A percentile compares a stretch with the other conserved stretches of the same genome.
Evolutionary conservation across 148 eudicot species (phyloP).

Genomic region (Amaranthus palmeri): DNA sequence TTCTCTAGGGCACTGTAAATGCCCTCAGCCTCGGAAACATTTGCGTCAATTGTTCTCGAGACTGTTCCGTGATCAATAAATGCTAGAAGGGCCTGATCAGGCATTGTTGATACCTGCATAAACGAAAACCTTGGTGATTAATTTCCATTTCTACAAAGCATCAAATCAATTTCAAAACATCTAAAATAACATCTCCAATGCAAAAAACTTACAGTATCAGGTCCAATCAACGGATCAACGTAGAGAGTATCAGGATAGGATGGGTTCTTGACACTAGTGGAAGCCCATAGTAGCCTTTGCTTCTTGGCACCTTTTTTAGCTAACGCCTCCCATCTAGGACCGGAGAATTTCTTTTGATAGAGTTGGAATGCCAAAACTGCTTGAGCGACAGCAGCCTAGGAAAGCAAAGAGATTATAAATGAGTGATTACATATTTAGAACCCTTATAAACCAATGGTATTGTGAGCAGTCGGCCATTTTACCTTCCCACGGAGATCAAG

Average conservation of each 20-base stretch:
- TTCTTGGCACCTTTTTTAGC: constrained; percentile 97
- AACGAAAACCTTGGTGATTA: constrained; percentile 1
- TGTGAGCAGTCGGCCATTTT: constrained; percentile 9
- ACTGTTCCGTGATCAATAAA: constrained; percentile 81
- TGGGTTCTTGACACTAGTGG: constrained; percentile 95
- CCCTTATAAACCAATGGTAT: not conserved
- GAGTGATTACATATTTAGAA: not conserved
- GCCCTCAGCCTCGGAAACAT: constrained; percentile 88
- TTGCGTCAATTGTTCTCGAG: constrained; percentile 81
- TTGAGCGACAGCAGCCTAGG: constrained; percentile 95
- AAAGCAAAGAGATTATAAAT: constrained; percentile 2
- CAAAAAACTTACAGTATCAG: constrained; percentile 67
- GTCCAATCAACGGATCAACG: constrained; percentile 90
- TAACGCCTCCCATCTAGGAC: constrained; percentile 97
- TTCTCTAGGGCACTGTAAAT: constrained; percentile 91
- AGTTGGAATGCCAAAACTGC: constrained; percentile 82
- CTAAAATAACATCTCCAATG: not conserved
- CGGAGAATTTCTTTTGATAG: constrained; percentile 92
- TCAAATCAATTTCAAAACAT: not conserved
- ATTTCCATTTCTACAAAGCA: not conserved
- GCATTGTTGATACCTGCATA: constrained; percentile 93
- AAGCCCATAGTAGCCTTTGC: constrained; percentile 95
- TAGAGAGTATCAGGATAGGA: constrained; percentile 91
- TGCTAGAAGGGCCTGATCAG: constrained; percentile 93
- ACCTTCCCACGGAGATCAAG: constrained; percentile 96